Percentiles rank a stretch among this genome's conserved stretches.
Conservation (phyloP, 768 basidiomycete species). For the Phanerochaete carnosa region DNA sequence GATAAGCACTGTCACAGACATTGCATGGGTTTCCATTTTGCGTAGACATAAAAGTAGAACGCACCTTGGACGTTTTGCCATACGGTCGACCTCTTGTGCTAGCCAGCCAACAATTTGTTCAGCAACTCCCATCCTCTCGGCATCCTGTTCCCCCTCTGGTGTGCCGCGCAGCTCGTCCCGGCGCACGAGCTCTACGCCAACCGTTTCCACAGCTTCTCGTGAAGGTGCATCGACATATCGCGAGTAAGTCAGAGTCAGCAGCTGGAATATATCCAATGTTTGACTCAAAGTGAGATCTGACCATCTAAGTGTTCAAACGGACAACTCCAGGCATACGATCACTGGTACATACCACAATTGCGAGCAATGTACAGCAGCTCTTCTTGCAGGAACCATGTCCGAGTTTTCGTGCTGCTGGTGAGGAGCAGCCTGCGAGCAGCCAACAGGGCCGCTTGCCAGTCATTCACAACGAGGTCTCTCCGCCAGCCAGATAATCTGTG, state of each 20-base stretch:
- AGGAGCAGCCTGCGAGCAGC: conserved; percentile 51
- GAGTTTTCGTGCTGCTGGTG: conserved; percentile 48
- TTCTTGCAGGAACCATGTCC: conserved; percentile 60
- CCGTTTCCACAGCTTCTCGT: conserved; percentile 63
- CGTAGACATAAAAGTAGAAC: conserved; percentile 18
- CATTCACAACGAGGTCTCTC: conserved; percentile 45
- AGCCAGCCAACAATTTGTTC: conserved; percentile 80
- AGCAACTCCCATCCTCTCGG: conserved; percentile 52
- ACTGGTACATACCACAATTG: conserved; percentile 48
- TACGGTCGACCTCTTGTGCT: conserved; percentile 56
- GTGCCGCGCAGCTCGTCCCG: conserved; percentile 56
- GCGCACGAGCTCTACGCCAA: conserved; percentile 60
- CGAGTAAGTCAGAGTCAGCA: conserved; percentile 74
- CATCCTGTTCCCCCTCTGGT: conserved; percentile 35
- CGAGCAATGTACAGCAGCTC: conserved; percentile 55
- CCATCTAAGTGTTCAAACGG: background rate
- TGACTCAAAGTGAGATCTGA: conserved; percentile 61
- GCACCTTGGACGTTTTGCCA: conserved; percentile 59
- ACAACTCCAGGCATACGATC: background rate
- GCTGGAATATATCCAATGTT: conserved; percentile 64
- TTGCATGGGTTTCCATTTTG: background rate
- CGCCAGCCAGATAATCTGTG: conserved; percentile 39
- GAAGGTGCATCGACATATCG: conserved; percentile 75
- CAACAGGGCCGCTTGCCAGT: conserved; percentile 55
- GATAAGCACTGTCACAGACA: conserved; percentile 28